phyloP scores from a whole-genome alignment of 2,329 filamentous ascomycete genomes.

The Seiridium unicorne region DNA sequence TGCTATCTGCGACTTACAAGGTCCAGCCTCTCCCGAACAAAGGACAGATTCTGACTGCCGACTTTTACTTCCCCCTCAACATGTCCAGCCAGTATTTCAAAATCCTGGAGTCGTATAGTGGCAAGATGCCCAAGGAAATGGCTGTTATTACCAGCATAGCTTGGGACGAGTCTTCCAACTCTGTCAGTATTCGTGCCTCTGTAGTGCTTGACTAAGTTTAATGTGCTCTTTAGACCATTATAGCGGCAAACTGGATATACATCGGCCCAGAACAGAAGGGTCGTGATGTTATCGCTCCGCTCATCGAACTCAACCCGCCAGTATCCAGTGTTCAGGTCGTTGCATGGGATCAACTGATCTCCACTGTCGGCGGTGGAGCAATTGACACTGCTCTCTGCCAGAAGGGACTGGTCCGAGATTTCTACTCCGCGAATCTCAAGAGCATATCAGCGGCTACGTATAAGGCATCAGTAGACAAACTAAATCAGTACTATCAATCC shows the following conservation, averaged over 20 bases:
- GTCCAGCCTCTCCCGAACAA: constrained; percentile 5
- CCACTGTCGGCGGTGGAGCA: neutral
- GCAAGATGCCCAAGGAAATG: neutral
- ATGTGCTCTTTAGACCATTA: neutral
- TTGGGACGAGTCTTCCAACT: too few species aligned
- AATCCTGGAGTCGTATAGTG: neutral
- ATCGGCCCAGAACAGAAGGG: neutral
- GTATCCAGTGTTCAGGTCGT: neutral
- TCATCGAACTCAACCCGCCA: neutral
- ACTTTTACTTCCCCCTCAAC: constrained; percentile 1
- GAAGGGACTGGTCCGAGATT: too few species aligned
- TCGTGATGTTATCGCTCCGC: neutral
- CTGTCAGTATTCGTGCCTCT: too few species aligned
- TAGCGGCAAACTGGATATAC: neutral
- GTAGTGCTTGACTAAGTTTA: neutral
- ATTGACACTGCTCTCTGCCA: neutral
- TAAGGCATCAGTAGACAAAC: neutral
- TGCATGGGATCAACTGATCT: neutral
- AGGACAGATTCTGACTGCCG: neutral
- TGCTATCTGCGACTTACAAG: constrained; percentile 11
- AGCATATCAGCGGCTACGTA: neutral
- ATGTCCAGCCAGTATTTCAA: constrained; percentile 1
- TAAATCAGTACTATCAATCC: neutral
- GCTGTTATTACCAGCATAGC: neutral
- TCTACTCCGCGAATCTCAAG: neutral